Percentiles rank a stretch among this genome's conserved stretches.
phyloP scores from a whole-genome alignment of 306 rosid genomes.

The Boehmeria nivea region DNA sequence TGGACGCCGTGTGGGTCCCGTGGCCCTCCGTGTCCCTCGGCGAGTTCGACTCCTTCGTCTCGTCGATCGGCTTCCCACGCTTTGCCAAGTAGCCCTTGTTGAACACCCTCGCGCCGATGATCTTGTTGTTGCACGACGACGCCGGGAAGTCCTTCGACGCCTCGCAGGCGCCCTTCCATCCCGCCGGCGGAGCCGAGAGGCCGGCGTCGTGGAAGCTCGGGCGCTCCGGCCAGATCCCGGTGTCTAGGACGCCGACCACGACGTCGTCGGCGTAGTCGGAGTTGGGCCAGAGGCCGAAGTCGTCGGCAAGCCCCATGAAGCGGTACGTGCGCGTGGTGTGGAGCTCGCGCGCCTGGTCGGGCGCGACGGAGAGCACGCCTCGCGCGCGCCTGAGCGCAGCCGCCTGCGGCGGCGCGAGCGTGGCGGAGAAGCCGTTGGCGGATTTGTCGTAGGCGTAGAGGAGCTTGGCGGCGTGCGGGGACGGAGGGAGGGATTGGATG shows the following conservation, averaged over 20 bases:
- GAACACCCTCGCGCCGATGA: conserved; percentile 64
- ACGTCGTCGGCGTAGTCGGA: conserved; percentile 58
- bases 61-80: conserved; percentile 41
- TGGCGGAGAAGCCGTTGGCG: conserved; percentile 65
- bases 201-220: conserved; percentile 48
- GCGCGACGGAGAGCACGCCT: conserved; percentile 42
- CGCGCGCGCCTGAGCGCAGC: conserved; percentile 32
- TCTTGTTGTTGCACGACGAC: conserved; percentile 56
- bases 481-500: conserved; percentile 55
- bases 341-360: conserved; percentile 61
- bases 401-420: conserved; percentile 46
- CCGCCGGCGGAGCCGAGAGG: conserved; percentile 33
- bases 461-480: conserved; percentile 45
- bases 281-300: conserved; percentile 54
- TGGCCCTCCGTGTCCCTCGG: conserved; percentile 79
- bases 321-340: conserved; percentile 72
- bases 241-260: conserved; percentile 64
- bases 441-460: conserved; percentile 61
- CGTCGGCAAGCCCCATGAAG: conserved; percentile 58
- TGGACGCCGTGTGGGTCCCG: conserved; percentile 78
- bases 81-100: conserved; percentile 53
- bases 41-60: conserved; percentile 46
- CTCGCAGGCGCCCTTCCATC: conserved; percentile 67
- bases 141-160: conserved; percentile 33
- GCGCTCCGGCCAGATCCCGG: conserved; percentile 83